phyloP scores from a whole-genome alignment of 1,284 basidiomycete genomes.

The Leccinum fuscescens region DNA sequence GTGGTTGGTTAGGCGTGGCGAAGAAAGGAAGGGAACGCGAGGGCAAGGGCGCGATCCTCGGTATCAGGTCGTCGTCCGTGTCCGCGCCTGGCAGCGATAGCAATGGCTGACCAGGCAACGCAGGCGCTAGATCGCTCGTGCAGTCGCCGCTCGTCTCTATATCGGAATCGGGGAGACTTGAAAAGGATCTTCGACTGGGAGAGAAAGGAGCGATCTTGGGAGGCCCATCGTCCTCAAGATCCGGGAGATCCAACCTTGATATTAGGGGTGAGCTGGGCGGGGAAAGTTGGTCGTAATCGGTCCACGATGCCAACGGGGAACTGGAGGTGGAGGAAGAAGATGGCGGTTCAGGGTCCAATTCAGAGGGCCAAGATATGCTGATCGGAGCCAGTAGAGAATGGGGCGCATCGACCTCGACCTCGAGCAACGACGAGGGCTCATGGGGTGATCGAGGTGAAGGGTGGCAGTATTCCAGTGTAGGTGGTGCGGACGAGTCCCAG shows the following conservation, averaged over 20 bases:
- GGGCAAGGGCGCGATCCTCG: conserved; percentile 12
- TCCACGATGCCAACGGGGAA: conserved; percentile 23
- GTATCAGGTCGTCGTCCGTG: conserved; percentile 37
- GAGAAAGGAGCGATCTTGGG: conserved; percentile 32
- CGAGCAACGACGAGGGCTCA: conserved; percentile 26
- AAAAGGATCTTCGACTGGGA: conserved; percentile 33
- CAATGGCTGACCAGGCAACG: conserved; percentile 21
- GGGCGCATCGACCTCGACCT: conserved; percentile 20
- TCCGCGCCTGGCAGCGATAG: conserved; percentile 41
- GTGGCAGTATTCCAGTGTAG: conserved; percentile 16
- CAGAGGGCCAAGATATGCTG: conserved; percentile 19
- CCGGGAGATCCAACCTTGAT: conserved; percentile 30
- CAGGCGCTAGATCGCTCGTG: conserved; percentile 8
- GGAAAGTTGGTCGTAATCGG: conserved; percentile 22
- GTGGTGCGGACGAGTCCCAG: conserved; percentile 9
- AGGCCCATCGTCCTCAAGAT: conserved; percentile 31
- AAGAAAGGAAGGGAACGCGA: conserved; percentile 14
- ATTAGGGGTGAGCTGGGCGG: conserved; percentile 31
- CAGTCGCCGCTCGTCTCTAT: conserved; percentile 18
- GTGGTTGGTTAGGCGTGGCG: conserved; percentile 17
- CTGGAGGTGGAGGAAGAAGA: conserved; percentile 12
- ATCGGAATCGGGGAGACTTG: conserved; percentile 33
- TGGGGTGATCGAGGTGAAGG: conserved; percentile 17
- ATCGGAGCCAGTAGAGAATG: conserved; percentile 22
- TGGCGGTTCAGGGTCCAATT: conserved; percentile 16